phyloP scores from a whole-genome alignment of 2,329 filamentous ascomycete species.

The Diplodia sapinea region DNA sequence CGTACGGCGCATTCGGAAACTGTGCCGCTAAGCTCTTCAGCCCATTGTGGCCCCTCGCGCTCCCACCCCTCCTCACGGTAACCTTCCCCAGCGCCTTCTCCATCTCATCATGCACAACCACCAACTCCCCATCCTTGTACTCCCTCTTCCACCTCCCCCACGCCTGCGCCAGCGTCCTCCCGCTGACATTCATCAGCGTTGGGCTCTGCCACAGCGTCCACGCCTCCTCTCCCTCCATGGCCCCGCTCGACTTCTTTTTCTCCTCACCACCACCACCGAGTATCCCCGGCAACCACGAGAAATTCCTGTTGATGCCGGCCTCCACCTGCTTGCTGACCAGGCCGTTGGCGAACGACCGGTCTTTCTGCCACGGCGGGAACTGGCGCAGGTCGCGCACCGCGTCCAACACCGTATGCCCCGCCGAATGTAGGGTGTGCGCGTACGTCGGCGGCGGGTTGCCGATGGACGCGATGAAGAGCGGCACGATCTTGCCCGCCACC shows the following conservation, averaged over 20 bases:
- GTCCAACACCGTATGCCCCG: slow-evolving; percentile 79
- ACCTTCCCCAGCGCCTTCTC: slow-evolving; percentile 74
- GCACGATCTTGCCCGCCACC: slow-evolving; percentile 40
- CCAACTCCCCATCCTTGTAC: slow-evolving; percentile 57
- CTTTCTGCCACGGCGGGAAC: slow-evolving; percentile 48
- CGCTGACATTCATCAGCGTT: slow-evolving; percentile 83
- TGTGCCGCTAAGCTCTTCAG: slow-evolving; percentile 50
- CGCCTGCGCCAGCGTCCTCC: slow-evolving; percentile 57
- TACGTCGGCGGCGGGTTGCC: slow-evolving; percentile 77
- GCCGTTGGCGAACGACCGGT: slow-evolving; percentile 40
- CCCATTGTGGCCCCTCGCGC: slow-evolving; percentile 54
- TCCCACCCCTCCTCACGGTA: slow-evolving; percentile 65
- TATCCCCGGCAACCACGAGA: background rate
- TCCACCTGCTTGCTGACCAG: slow-evolving; percentile 36
- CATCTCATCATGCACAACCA: slow-evolving; percentile 89
- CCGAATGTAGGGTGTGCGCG: slow-evolving; percentile 80
- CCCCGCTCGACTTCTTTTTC: background rate
- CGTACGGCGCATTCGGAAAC: slow-evolving; percentile 49
- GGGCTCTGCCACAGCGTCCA: slow-evolving; percentile 76
- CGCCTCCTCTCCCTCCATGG: slow-evolving; percentile 38
- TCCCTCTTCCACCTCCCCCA: slow-evolving; percentile 23
- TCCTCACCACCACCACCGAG: background rate
- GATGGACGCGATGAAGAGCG: slow-evolving; percentile 81
- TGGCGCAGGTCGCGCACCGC: slow-evolving; percentile 45
- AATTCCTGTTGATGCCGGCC: slow-evolving; percentile 2